phyloP scores from a whole-genome alignment of 108 stramenopile species.

The Halocafeteria seosinensis region DNA sequence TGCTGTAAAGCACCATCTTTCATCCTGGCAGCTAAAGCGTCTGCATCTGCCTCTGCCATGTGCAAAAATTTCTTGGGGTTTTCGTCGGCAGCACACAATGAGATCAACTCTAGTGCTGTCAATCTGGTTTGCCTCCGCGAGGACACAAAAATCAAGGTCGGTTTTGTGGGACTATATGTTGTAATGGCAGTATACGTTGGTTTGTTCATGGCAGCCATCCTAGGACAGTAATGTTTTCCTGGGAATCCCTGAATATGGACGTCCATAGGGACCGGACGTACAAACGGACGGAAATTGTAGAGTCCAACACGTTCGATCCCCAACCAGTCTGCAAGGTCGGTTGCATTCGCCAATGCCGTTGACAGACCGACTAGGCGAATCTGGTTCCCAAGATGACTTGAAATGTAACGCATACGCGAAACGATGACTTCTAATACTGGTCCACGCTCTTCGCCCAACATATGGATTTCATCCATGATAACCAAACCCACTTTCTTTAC shows the following conservation, averaged over 20 bases:
- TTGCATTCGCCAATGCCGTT: conserved; percentile 85
- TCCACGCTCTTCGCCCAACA: conserved; percentile 91
- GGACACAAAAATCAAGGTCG: conserved; percentile 69
- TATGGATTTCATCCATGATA: conserved; percentile 95
- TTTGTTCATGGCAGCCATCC: conserved; percentile 99
- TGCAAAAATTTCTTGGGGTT: conserved; percentile 41
- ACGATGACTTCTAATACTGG: conserved; percentile 95
- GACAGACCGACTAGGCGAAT: conserved; percentile 78
- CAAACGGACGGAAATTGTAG: conserved; percentile 86
- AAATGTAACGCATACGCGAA: conserved; percentile 53
- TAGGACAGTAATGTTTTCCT: conserved; percentile 79
- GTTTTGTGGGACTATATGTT: conserved; percentile 69
- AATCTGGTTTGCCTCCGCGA: conserved; percentile 75
- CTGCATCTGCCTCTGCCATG: conserved; percentile 54
- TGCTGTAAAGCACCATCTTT: conserved; percentile 72
- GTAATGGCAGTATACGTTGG: conserved; percentile 90
- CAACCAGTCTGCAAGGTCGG: conserved; percentile 88
- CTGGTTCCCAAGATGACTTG: conserved; percentile 15
- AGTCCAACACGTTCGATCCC: conserved; percentile 57
- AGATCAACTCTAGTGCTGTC: conserved; percentile 66
- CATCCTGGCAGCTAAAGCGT: conserved; percentile 40
- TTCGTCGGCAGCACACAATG: conserved; percentile 28
- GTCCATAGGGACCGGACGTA: conserved; percentile 78
- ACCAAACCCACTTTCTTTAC: conserved; percentile 62
- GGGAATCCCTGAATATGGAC: conserved; percentile 87